Base-by-base conservation (phyloP, 2,329 filamentous ascomycete genomes). In the Fusarium graminum region DNA sequence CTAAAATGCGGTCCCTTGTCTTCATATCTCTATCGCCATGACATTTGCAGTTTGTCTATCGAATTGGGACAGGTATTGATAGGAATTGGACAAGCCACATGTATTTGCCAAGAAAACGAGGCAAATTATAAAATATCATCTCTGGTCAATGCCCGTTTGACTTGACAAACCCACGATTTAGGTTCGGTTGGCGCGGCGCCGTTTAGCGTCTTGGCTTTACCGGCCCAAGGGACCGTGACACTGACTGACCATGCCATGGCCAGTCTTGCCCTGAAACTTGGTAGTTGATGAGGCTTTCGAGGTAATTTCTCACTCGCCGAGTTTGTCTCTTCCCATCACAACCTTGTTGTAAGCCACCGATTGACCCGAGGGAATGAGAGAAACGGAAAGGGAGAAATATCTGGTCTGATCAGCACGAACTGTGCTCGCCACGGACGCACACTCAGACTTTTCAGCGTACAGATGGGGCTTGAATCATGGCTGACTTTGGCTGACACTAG, bases 1-100 rank as follows among this genome's bases (percentile, higher is more conserved):
- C 51, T 63, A 58, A 63, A 57, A 10, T 49, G 17, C 26, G 58
- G 57, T 26, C 4, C 56, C 41, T 19, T 55, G 49, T 38, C n/a
- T 36, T n/a, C 39, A n/a, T 28, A 17, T 29, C 34, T 32, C 28
- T 40, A 17, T 41, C 30, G 16, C n/a, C 34, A 22, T 46, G 55
- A 45, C 46, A 60, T 52, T 38, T 34, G 4, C 36, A 47, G 41
- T 22, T 22, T 22, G 22, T 6, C 29, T 51, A n/a, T 51, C 39
- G 9, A 34, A 13, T 42, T 29, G 13, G 22, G 14, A 6, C 17
- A 47, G 11, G 38, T 14, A 9, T 25, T 46, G 17, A 13, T 9
- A n/a, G 5, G 7, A 5, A 36, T 36, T n/a, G 4, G 54, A 55
- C 26, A 58, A 32, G 40, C 54, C 54, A 57, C 19, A 54, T 40